Evolutionary conservation across 192 early-diverging fungal species (phyloP), one percentile per base, ranked within the genome.

Genomic region (Backusella parvicylindrica): DNA sequence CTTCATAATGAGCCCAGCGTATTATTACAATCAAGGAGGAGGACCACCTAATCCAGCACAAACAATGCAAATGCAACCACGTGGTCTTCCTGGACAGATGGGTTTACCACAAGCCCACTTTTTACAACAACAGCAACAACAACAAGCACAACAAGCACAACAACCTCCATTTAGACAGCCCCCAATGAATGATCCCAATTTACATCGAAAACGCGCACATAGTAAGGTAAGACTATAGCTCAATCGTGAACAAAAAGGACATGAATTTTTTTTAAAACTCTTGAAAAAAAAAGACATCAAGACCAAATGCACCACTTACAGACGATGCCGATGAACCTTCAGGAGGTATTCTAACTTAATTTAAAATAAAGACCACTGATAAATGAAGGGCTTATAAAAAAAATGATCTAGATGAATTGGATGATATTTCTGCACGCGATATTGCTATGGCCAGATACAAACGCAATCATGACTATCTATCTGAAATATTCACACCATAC

Each of bases 401-500:
- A 74, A 32, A 37, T 23, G 32, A 68, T 37, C 49, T 73, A 86
- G 89, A 91, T 64, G 89, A 88, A 64, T 70, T 89, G 40, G 89
- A 91, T 49, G 79, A 85, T 68, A 77, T 89, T 47, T 85, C 86
- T 23, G 71, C 89, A 5, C 78, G 82, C 65, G 89, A 91, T 68
- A 81, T 91, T n/a, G 84, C 89, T 32, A 88, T 91, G 75, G 86
- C 86, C 37, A 77, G 89, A 33, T 91, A 87, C 56, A 88, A 87
- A 70, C 82, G 88, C 12, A 88, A 90, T 33, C 89, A 91, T 35
- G 89, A 91, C 36, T 91, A 87, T 56, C 71, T 91, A 40, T 85
- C 87, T 12, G 89, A 91, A 38, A 87, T 91, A n/a, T 91, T 91
- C 68, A 88, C 89, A 13, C 87, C 88, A 0, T 87, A 87, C 74